phyloP scores from a whole-genome alignment of 768 basidiomycete species.

The Leucocoprinus leucothites region DNA sequence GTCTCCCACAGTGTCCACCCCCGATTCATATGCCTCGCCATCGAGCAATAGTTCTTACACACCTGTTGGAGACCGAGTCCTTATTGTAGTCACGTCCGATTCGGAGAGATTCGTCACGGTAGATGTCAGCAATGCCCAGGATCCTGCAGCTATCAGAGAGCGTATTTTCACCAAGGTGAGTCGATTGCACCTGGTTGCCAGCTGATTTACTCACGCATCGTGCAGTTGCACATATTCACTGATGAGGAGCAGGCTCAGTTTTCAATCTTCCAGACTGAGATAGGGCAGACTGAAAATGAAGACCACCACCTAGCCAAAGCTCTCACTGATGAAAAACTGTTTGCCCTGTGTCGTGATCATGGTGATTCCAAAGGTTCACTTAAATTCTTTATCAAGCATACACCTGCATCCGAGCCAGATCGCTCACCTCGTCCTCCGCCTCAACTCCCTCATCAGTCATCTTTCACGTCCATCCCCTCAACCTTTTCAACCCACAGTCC shows the following conservation, averaged over 20 bases:
- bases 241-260: conserved; percentile 74
- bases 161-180: conserved; percentile 76
- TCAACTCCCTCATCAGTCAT: conserved; percentile 28
- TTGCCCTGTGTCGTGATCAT: conserved; percentile 64
- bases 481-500: conserved; percentile 34
- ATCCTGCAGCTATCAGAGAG: conserved; percentile 71
- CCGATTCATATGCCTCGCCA: conserved; percentile 29
- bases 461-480: conserved; percentile 22
- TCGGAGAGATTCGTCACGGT: conserved; percentile 74
- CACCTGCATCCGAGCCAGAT: conserved; percentile 59
- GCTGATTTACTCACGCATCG: conserved; percentile 1
- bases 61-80: conserved; percentile 34
- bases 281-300: conserved; percentile 86
- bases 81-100: conserved; percentile 73
- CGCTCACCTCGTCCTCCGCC: conserved; percentile 28
- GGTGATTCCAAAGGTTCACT: conserved; percentile 80
- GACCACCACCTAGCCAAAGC: conserved; percentile 72
- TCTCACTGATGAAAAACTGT: conserved; percentile 65
- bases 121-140: conserved; percentile 63
- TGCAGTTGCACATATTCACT: conserved; percentile 74
- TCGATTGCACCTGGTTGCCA: conserved; percentile 11
- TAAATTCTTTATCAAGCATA: conserved; percentile 79
- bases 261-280: conserved; percentile 85
- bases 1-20: conserved; percentile 38
- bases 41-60: conserved; percentile 19